Evolutionary conservation across 495 filamentous ascomycete genomes (phyloP).

Genomic region (Jackrogersella minutella): DNA sequence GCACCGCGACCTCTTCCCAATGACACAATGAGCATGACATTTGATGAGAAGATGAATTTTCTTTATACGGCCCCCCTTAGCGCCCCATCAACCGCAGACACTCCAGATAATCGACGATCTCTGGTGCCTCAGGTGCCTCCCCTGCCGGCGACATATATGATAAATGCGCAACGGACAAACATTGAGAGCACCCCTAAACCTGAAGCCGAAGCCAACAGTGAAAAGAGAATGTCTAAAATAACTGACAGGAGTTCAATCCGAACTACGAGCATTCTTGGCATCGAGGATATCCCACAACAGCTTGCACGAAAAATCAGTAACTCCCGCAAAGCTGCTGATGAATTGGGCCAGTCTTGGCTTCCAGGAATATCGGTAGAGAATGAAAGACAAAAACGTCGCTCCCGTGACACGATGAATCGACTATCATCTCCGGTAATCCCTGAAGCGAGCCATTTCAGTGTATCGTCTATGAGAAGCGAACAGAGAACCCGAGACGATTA

Average conservation of each 20-base stretch:
- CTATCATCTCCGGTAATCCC: slow-evolving; percentile 52
- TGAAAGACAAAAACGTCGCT: slow-evolving; percentile 14
- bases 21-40: slow-evolving; percentile 62
- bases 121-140: slow-evolving; percentile 54
- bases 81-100: slow-evolving; percentile 30
- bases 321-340: slow-evolving; percentile 45
- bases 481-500: slow-evolving; percentile 46
- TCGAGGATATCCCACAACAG: slow-evolving; percentile 48
- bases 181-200: neutral
- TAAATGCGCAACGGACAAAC: slow-evolving; percentile 8
- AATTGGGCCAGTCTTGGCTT: slow-evolving; percentile 52
- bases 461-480: slow-evolving; percentile 45
- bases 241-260: slow-evolving; percentile 49
- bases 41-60: slow-evolving; percentile 60
- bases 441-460: slow-evolving; percentile 37
- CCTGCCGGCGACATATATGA: slow-evolving; percentile 46
- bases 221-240: slow-evolving; percentile 32
- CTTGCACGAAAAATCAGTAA: slow-evolving; percentile 16
- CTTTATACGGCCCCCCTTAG: slow-evolving; percentile 56
- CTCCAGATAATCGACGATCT: slow-evolving; percentile 45
- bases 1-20: slow-evolving; percentile 49
- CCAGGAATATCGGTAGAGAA: slow-evolving; percentile 45
- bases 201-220: slow-evolving; percentile 8
- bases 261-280: slow-evolving; percentile 50
- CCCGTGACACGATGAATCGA: slow-evolving; percentile 42